Evolutionary conservation across 306 rosid species (phyloP).

Genomic region (Medicago lupulina): DNA sequence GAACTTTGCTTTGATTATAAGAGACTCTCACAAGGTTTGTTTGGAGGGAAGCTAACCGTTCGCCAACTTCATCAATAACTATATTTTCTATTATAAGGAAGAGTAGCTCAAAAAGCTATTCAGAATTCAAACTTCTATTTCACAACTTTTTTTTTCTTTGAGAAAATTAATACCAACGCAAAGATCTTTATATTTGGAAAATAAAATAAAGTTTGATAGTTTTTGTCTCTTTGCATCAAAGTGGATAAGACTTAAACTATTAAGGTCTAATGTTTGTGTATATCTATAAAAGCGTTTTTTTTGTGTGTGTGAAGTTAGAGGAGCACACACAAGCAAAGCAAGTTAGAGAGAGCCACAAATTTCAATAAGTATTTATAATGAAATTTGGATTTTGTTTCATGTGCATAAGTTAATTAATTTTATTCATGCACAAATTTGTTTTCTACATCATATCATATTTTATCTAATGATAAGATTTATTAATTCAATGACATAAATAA

Average conservation of each 20-base stretch:
- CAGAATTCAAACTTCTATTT: slow-evolving; percentile 42
- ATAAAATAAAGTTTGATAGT: slow-evolving; percentile 21
- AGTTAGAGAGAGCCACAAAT: not conserved
- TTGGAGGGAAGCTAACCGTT: slow-evolving; percentile 80
- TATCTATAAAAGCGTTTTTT: not conserved
- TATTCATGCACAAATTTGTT: too few species aligned
- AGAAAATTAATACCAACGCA: slow-evolving; percentile 50
- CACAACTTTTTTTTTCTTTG: slow-evolving; percentile 35
- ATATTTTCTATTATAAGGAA: slow-evolving; percentile 60
- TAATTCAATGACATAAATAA: too few species aligned
- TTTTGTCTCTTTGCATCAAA: slow-evolving; percentile 42
- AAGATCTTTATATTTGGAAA: slow-evolving; percentile 8
- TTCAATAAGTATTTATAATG: too few species aligned
- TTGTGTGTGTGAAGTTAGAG: too few species aligned
- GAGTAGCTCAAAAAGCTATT: slow-evolving; percentile 66
- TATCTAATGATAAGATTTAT: too few species aligned
- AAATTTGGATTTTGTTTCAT: too few species aligned
- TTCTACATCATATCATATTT: too few species aligned
- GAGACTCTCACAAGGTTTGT: slow-evolving; percentile 58
- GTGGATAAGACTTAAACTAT: slow-evolving; percentile 49
- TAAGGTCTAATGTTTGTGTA: slow-evolving; percentile 33
- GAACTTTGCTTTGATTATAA: slow-evolving; percentile 76
- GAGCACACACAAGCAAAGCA: too few species aligned
- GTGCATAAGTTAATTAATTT: too few species aligned
- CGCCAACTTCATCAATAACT: slow-evolving; percentile 76